A percentile compares a stretch with the other conserved stretches of the same genome.
Conservation (phyloP, 2,329 filamentous ascomycete genomes). For the Penicillium sp. region DNA sequence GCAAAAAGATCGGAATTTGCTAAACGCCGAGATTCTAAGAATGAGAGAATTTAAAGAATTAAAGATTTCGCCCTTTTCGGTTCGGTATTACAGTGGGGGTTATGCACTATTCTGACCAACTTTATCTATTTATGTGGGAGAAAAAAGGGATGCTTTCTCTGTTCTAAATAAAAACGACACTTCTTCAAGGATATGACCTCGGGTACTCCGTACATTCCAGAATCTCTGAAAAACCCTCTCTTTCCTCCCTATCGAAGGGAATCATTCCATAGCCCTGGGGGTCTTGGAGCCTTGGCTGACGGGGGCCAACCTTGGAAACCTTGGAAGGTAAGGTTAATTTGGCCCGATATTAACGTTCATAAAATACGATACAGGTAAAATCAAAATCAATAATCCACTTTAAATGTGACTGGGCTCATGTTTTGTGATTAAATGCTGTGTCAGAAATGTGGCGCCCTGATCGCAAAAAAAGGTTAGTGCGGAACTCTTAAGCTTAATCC, state of each 20-base stretch:
- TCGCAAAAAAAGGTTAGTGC: slow-evolving; percentile 38
- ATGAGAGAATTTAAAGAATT: slow-evolving; percentile 9
- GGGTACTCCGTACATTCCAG: no score
- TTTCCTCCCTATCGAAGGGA: no score
- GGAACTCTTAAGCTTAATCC: slow-evolving; percentile 49
- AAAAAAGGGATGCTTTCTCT: not conserved
- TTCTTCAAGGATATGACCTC: no score
- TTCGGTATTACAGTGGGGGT: slow-evolving; percentile 10
- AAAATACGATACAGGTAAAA: slow-evolving; percentile 11
- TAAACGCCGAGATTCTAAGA: slow-evolving; percentile 28
- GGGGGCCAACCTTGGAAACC: slow-evolving; percentile 15
- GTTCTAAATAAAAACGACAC: not conserved
- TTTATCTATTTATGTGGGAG: not conserved
- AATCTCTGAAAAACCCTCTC: no score
- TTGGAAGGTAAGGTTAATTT: slow-evolving; percentile 20
- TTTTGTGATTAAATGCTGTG: slow-evolving; percentile 9
- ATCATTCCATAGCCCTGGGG: not conserved
- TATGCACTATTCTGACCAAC: not conserved
- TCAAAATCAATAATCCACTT: slow-evolving; percentile 6
- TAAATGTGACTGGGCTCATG: slow-evolving; percentile 7
- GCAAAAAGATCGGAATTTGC: slow-evolving; percentile 24
- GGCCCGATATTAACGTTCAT: slow-evolving; percentile 18
- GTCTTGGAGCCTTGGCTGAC: slow-evolving; percentile 23
- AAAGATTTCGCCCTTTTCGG: not conserved
- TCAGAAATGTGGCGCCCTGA: slow-evolving; percentile 36